A percentile compares a stretch with the other conserved stretches of the same genome.
phyloP scores from a whole-genome alignment of 257 asterid species.

The Solanum pennellii region DNA sequence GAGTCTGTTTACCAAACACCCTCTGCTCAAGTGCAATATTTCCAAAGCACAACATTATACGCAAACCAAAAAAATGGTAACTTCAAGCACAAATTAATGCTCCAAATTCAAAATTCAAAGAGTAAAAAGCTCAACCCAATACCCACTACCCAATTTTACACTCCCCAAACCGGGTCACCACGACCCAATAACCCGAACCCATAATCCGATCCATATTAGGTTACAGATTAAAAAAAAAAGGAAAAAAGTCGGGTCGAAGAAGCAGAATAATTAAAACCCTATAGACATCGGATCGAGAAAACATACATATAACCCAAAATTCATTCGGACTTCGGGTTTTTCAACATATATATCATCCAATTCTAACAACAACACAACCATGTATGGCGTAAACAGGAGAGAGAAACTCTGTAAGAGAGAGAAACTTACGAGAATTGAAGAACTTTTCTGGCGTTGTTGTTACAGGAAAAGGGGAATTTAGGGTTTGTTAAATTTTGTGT shows the following conservation, averaged over 20 bases:
- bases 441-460: conserved; percentile 12
- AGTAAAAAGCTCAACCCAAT: not conserved
- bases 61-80: not conserved
- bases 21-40: not conserved
- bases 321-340: conserved; percentile 6
- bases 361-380: not conserved
- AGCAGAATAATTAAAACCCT: not conserved
- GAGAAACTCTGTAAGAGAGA: not conserved
- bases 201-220: not conserved
- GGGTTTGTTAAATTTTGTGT: not conserved
- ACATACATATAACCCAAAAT: not conserved
- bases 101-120: not conserved
- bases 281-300: conserved; percentile 6
- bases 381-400: not conserved
- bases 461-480: not conserved
- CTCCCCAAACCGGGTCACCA: not conserved
- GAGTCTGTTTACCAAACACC: not conserved
- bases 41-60: not conserved
- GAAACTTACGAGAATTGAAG: conserved; percentile 1
- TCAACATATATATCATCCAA: not conserved
- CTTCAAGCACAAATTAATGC: not conserved
- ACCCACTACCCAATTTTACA: not conserved
- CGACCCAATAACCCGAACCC: conserved; percentile 22
- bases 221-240: not conserved
- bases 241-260: not conserved